Evolutionary conservation across 495 filamentous ascomycete genomes (phyloP).

Genomic region (Penicillium antarcticum): DNA sequence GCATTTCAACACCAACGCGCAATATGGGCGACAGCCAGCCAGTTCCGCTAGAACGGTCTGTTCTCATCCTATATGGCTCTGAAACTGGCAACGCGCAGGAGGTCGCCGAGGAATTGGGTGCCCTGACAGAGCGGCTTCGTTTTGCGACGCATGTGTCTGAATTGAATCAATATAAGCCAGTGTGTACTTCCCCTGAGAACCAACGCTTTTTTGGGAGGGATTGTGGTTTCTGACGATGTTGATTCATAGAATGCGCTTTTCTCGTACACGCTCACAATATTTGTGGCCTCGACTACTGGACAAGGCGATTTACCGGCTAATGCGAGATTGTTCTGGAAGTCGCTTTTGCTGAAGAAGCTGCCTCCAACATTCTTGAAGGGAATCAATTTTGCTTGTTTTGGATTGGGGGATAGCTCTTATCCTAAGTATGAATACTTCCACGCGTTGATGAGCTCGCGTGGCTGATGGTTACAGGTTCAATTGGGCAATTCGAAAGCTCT

Average conservation of each 20-base stretch:
- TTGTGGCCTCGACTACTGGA: slow-evolving; percentile 87
- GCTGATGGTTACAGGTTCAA: slow-evolving; percentile 66
- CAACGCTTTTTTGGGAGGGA: neutral
- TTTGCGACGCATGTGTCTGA: slow-evolving; percentile 72
- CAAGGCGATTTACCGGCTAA: slow-evolving; percentile 91
- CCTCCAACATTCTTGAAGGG: slow-evolving; percentile 62
- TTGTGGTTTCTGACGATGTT: neutral
- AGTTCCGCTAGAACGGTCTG: slow-evolving; percentile 41
- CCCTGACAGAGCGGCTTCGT: slow-evolving; percentile 66
- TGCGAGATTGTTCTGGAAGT: slow-evolving; percentile 77
- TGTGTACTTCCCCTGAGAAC: slow-evolving; percentile 39
- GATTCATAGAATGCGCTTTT: slow-evolving; percentile 40
- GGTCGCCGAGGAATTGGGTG: slow-evolving; percentile 77
- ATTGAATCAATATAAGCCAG: slow-evolving; percentile 72
- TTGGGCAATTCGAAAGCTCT: slow-evolving; percentile 84
- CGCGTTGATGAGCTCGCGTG: neutral
- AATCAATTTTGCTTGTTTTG: slow-evolving; percentile 79
- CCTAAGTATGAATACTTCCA: slow-evolving; percentile 55
- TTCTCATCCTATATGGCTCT: slow-evolving; percentile 85
- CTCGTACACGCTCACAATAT: slow-evolving; percentile 62
- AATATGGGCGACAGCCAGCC: slow-evolving; percentile 24
- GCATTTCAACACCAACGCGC: neutral
- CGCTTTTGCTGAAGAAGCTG: slow-evolving; percentile 73
- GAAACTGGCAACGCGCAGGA: slow-evolving; percentile 94
- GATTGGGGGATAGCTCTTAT: slow-evolving; percentile 92